Evolutionary conservation across 2,329 filamentous ascomycete genomes (phyloP).

Genomic region (Davidsoniella eucalypti): DNA sequence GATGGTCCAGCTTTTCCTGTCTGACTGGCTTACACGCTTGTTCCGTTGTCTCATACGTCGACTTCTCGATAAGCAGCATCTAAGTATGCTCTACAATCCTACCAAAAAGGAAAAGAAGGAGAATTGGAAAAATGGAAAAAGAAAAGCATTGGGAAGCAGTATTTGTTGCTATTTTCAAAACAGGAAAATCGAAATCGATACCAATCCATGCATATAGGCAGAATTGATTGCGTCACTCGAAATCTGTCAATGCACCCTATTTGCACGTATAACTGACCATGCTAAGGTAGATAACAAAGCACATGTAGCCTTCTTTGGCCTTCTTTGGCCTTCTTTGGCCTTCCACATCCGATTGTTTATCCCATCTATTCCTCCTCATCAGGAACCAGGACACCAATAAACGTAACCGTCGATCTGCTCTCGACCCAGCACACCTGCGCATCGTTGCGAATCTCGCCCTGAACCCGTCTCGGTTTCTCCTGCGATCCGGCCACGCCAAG

Average conservation of each 20-base stretch:
- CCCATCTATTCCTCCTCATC: not conserved
- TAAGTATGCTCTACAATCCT: not conserved
- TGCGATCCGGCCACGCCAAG: constrained; percentile 2
- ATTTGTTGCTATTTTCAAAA: no score
- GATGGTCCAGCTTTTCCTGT: no score
- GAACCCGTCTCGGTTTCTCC: constrained; percentile 3
- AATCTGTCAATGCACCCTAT: not conserved
- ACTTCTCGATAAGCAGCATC: no score
- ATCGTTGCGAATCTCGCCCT: not conserved
- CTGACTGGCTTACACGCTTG: no score
- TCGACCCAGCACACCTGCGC: constrained; percentile 7
- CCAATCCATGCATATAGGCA: no score
- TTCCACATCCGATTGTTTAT: not conserved
- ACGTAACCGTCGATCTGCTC: constrained; percentile 8
- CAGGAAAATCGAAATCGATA: no score
- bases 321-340: not conserved
- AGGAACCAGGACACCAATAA: constrained; percentile 5
- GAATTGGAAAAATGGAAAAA: no score
- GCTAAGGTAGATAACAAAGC: not conserved
- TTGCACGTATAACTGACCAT: not conserved
- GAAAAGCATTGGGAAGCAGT: not conserved
- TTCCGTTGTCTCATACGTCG: no score
- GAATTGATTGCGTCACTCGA: no score
- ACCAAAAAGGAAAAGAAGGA: not conserved
- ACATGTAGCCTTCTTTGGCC: not conserved